A percentile compares a stretch with the other conserved stretches of the same genome.
These are phyloP conservation scores for Ustilago shanxiensis DNA, from an alignment of 1,284 basidiomycete species.

Conservation along the genomic window DNA sequence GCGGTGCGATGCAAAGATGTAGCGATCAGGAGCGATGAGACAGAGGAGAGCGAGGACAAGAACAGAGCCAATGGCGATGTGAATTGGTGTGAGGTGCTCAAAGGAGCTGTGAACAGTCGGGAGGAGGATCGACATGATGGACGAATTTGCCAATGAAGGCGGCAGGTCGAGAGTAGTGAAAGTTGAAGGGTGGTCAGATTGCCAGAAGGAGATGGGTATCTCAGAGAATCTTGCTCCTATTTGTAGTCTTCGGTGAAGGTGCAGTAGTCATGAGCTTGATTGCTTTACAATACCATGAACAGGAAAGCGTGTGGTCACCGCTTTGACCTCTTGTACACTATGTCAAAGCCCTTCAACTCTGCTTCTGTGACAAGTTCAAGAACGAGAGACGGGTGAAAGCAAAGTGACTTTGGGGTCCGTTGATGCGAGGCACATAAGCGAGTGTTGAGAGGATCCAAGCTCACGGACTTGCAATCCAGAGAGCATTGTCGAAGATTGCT, in stretches of 20 bases:
- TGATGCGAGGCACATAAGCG: background rate
- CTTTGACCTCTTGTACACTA: background rate
- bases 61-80: conserved; percentile 32
- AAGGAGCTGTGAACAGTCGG: conserved; percentile 34
- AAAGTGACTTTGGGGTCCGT: background rate
- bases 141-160: background rate
- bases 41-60: conserved; percentile 38
- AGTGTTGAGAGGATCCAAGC: background rate
- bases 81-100: conserved; percentile 33
- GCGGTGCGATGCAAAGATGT: conserved; percentile 47
- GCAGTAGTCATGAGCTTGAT: background rate
- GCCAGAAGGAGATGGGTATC: background rate
- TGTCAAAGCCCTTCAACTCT: background rate
- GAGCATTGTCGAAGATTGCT: background rate
- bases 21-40: conserved; percentile 49
- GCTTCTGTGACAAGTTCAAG: background rate
- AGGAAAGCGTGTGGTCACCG: background rate
- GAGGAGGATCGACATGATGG: conserved; percentile 33
- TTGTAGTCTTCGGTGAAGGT: background rate
- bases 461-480: background rate
- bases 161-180: background rate
- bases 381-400: conserved; percentile 3
- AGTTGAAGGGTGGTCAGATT: background rate
- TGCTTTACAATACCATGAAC: background rate
- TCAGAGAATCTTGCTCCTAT: background rate